Evolutionary conservation across 2,329 filamentous ascomycete species (phyloP), one percentile per base, ranked within the genome.

Genomic region (Aspergillus quadricinctus): DNA sequence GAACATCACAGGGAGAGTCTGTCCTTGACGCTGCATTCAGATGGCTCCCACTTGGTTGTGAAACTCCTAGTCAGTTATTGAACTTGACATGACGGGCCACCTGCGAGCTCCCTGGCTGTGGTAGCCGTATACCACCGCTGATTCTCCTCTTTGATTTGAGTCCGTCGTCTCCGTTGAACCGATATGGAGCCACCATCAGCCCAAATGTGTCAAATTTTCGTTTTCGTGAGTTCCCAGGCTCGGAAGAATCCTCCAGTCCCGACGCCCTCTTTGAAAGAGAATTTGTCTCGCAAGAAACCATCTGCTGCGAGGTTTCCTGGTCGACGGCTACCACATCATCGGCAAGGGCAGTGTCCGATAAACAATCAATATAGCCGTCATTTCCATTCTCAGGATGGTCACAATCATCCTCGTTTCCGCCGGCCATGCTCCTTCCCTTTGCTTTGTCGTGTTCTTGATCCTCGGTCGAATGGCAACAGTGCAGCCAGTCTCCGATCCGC

Each of bases 401-500:
- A 29, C 43, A 27, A 9, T 46, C 9, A 23, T 46, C 21, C 21
- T 11, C 43, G 41, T 3, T 10, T 25, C 43, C 23, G 5, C 10
- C 10, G 23, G 25, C 45, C 28, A 49, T 27, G 19, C 40, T 49
- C 31, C 9, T 5, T 28, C 29, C 35, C 46, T 53, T 58, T 23
- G 54, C 35, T 25, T 57, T 53, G 11, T 58, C 55, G n/a, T 57
- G 50, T 11, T 58, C 54, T 25, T 55, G 48, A 11, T 57, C 55
- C 52, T 69, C 67, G 7, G 59, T 65, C 27, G 57, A 48, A 58
- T 69, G 64, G 2, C 2, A 61, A 64, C 2, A 66, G 65, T 4
- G 66, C 40, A 69, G 40, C 74, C 74, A 76, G 37, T 68, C 61
- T 6, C 55, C 63, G 23, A 75, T 73, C 6, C 63, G 61, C 52